Conservation (phyloP, 129 eudicot species). For the Pittosporum tobira region DNA sequence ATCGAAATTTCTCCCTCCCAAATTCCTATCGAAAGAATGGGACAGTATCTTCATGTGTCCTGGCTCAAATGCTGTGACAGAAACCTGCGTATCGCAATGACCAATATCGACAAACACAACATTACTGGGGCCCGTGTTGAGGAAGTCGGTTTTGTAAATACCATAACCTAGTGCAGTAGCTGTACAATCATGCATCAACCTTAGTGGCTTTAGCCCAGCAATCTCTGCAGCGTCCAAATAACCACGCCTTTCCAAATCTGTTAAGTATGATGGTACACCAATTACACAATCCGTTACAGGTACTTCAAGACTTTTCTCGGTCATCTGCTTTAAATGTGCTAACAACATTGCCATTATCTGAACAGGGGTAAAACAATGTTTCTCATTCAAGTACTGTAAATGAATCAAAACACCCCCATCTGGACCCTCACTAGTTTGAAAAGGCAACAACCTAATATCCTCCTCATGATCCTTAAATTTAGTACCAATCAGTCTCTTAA, state of each 20-base stretch:
- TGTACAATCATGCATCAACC: constrained; percentile 86
- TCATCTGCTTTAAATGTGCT: constrained; percentile 67
- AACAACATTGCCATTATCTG: constrained; percentile 88
- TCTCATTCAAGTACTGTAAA: constrained; percentile 45
- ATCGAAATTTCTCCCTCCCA: constrained; percentile 95
- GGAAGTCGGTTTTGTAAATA: constrained; percentile 74
- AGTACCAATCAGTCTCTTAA: constrained; percentile 78
- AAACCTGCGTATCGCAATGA: constrained; percentile 87
- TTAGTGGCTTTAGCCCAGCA: constrained; percentile 67
- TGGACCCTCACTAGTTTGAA: constrained; percentile 54
- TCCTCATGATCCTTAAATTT: constrained; percentile 37
- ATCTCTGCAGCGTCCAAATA: constrained; percentile 84
- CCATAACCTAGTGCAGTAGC: constrained; percentile 97
- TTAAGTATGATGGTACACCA: constrained; percentile 84
- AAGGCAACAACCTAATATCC: constrained; percentile 62
- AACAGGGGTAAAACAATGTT: constrained; percentile 56
- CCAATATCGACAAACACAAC: constrained; percentile 95
- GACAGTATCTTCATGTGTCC: constrained; percentile 75
- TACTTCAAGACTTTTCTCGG: constrained; percentile 66
- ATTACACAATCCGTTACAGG: constrained; percentile 63
- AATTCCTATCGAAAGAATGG: constrained; percentile 71
- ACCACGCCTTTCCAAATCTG: constrained; percentile 73
- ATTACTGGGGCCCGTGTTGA: constrained; percentile 34
- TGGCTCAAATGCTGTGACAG: constrained; percentile 66
- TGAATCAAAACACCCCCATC: constrained; percentile 88